These are phyloP conservation scores for Blastobotrys chiropterorum DNA, from an alignment of 805 yeast genomes.

Conservation along the genomic window DNA sequence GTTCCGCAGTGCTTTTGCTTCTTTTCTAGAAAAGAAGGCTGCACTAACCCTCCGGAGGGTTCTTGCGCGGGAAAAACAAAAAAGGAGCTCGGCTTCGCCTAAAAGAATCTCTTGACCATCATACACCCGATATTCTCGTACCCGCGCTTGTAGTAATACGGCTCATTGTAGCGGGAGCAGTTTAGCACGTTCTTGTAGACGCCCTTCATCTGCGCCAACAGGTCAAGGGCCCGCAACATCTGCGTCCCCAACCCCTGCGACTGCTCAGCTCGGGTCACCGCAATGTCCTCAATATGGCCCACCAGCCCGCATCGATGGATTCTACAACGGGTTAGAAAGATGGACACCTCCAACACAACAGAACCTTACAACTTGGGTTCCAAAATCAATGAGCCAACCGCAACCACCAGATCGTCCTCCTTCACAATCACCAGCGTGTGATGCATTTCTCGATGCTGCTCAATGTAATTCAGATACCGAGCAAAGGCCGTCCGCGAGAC, in stretches of 20 bases:
- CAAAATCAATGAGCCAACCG: conserved; percentile 14
- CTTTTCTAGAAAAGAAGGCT: too few relatives aligned
- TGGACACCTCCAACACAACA: neutral
- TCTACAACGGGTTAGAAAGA: neutral
- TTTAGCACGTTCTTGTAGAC: conserved; percentile 19
- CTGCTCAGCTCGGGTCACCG: conserved; percentile 12
- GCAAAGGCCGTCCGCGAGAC: conserved; percentile 10
- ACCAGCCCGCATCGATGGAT: conserved; percentile 18
- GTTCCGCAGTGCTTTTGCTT: too few relatives aligned
- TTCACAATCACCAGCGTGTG: conserved; percentile 13
- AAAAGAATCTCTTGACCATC: conserved; percentile 13
- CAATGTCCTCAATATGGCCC: conserved; percentile 20
- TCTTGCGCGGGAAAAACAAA: too few relatives aligned
- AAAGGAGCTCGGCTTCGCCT: too few relatives aligned
- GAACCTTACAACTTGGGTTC: conserved; percentile 14
- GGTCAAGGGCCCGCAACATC: conserved; percentile 11
- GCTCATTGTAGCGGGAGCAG: conserved; percentile 12
- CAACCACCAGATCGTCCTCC: conserved; percentile 8
- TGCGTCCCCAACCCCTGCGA: conserved; percentile 16
- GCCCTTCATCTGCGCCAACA: conserved; percentile 12
- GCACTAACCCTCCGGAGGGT: too few relatives aligned
- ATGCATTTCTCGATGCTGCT: conserved; percentile 3
- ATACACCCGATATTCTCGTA: conserved; percentile 14
- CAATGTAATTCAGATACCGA: conserved; percentile 5
- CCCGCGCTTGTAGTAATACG: conserved; percentile 14